Base-by-base conservation (phyloP, 2,329 filamentous ascomycete genomes). In the Myrmaecium sp. region DNA sequence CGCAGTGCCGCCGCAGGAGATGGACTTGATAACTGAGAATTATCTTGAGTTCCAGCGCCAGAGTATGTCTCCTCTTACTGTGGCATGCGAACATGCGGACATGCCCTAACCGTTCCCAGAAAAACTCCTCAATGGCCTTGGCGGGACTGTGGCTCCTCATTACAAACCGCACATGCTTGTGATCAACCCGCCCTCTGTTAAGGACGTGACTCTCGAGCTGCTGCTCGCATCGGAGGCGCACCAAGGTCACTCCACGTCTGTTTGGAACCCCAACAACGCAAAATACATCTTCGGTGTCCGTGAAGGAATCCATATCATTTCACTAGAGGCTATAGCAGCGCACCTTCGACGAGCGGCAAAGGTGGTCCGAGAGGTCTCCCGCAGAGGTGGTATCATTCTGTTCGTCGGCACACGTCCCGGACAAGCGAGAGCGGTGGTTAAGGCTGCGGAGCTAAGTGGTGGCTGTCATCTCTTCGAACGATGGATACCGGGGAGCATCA, bases 191-290 rank as follows among this genome's bases (percentile, higher is more conserved):
- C 83, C 83, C 1, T 56, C 56, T 20, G 75, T 82, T 14, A 64
- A 74, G 47, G 78, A 94, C 44, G 68, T 95, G 33, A 84, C 83
- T 25, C 71, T 98, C 32, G 84, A 94, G 59, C 66, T 93, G 34
- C 69, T 98, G 72, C 49, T 53, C 32, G 49, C 49, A 28, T 49
- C 49, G 5, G 46, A 52, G 35, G 48, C 49, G 30, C 49, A 53
- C 33, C 72, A 95, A 52, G 89, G 89, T 35, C 89, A 98, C 57
- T 69, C 79, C 43, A 86, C 78, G 1, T 80, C 80, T 34, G 66
- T 84, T 26, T 98, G 89, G 89, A 92, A 98, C 55, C 84, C 89
- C 7, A 74, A 72, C 27, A 98, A 95, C 58, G 75, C 83, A 36
- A 70, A 79, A 38, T 95, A 95, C 57, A 95, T 98, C 49, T 84